These are phyloP conservation scores for Hypoxylon sp. DNA, from an alignment of 2,329 filamentous ascomycete species.

Conservation along the genomic window DNA sequence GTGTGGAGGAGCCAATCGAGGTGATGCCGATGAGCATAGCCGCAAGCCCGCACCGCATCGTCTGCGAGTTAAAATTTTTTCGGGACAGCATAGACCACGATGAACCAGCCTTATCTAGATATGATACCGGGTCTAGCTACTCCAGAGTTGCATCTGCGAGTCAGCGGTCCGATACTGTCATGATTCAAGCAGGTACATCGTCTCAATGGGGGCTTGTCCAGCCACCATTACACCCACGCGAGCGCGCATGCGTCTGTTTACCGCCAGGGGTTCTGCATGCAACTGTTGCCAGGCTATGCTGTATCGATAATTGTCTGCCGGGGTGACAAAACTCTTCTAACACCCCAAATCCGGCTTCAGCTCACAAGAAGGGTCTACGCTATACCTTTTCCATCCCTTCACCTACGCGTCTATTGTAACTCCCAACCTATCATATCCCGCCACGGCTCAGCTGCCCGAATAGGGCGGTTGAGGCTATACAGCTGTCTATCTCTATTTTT, in stretches of 20 bases:
- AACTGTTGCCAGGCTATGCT: slow-evolving; percentile 37
- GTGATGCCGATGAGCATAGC: slow-evolving; percentile 44
- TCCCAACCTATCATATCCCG: slow-evolving; percentile 33
- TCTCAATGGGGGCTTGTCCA: slow-evolving; percentile 25
- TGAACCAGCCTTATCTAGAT: slow-evolving; percentile 44
- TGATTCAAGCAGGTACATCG: slow-evolving; percentile 27
- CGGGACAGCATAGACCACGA: slow-evolving; percentile 34
- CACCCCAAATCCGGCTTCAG: slow-evolving; percentile 22
- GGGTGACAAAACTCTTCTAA: slow-evolving; percentile 21
- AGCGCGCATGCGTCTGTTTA: slow-evolving; percentile 23
- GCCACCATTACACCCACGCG: slow-evolving; percentile 20
- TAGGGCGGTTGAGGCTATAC: slow-evolving; percentile 43
- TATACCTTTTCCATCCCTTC: slow-evolving; percentile 36
- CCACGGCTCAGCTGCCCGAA: slow-evolving; percentile 43
- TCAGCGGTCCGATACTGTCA: slow-evolving; percentile 43
- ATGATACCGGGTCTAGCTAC: slow-evolving; percentile 36
- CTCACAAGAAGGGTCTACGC: slow-evolving; percentile 28
- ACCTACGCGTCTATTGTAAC: slow-evolving; percentile 18
- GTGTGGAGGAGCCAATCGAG: slow-evolving; percentile 47
- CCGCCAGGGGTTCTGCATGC: slow-evolving; percentile 35
- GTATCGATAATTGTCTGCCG: slow-evolving; percentile 31
- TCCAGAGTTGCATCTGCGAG: slow-evolving; percentile 40
- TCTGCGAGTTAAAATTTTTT: slow-evolving; percentile 39
- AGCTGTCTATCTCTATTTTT: slow-evolving; percentile 31
- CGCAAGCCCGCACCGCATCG: slow-evolving; percentile 32